Base-by-base conservation (phyloP, 257 asterid species). In the Phtheirospermum japonicum region DNA sequence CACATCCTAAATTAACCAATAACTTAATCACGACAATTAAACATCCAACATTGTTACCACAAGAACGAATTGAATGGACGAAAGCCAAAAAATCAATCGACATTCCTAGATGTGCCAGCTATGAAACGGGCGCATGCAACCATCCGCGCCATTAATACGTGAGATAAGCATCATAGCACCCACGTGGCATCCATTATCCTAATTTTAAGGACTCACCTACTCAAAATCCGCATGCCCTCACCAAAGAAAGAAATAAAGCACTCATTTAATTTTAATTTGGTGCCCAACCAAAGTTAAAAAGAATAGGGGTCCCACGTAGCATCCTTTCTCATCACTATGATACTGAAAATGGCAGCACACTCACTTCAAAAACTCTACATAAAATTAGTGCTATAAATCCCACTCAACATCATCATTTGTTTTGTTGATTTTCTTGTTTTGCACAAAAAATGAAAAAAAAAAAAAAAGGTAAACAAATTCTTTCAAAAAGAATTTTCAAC, bases 91-190 rank as follows among this genome's bases (percentile, higher is more conserved):
- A n/a, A n/a, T n/a, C n/a, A n/a, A n/a, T n/a, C n/a, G n/a, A 23
- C 28, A 23, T 23, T 23, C 28, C 28, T 23, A 23, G 3, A 23
- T 23, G 28, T 23, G 28, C 28, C 28, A 23, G 3, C 28, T n/a
- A n/a, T n/a, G n/a, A n/a, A n/a, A n/a, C 28, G 28, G 19, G 51
- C 51, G 5, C 51, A 45, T n/a, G 51, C 2, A 42, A 30, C 16
- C 19, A 51, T 17, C 16, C 46, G 65, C 69, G 73, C 70, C 77
- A 75, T 49, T 34, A 57, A 51, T 49, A 67, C 74, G 82, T 23
- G 50, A 60, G 60, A 33, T 6, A 46, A 58, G 57, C 77, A 73
- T 79, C 82, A 79, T 46, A 12, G 2, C 1, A n/a, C 12, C 23
- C 64, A n/a, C 82, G 76, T 46, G 9, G 2, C 1, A n/a, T n/a